A percentile compares a stretch with the other conserved stretches of the same genome.
These are phyloP conservation scores for Bruguiera parviflora DNA, from an alignment of 345 rosid species.

Conservation along the genomic window DNA sequence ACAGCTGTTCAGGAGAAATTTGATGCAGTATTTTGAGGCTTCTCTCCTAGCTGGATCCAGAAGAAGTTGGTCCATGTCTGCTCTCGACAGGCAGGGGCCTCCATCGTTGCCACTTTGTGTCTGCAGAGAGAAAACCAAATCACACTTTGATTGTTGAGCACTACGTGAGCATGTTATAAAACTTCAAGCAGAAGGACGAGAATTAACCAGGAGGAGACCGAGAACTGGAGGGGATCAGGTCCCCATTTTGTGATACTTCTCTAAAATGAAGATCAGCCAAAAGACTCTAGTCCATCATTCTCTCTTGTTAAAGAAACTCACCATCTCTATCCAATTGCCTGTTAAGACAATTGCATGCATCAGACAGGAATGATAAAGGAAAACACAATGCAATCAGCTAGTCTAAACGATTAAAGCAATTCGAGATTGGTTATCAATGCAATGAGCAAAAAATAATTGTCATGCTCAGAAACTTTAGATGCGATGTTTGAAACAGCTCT, in stretches of 20 bases:
- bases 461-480: not conserved
- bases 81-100: constrained; percentile 44
- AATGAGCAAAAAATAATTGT: too few relatives aligned
- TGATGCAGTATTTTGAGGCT: too few relatives aligned
- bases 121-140: constrained; percentile 11
- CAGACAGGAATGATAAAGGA: not conserved
- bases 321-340: constrained; percentile 93
- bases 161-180: not conserved
- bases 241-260: constrained; percentile 58
- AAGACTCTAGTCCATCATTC: constrained; percentile 94
- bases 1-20: too few relatives aligned
- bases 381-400: not conserved
- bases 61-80: constrained; percentile 51
- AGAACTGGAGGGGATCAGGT: constrained; percentile 52
- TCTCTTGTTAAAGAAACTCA: constrained; percentile 85
- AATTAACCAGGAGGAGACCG: constrained; percentile 27
- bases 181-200: not conserved
- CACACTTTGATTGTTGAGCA: not conserved
- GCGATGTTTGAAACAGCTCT: not conserved
- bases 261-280: constrained; percentile 86
- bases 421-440: too few relatives aligned
- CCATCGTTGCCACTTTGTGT: constrained; percentile 23
- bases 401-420: too few relatives aligned
- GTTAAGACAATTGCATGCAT: constrained; percentile 18
- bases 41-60: constrained; percentile 45